Base-by-base conservation (phyloP, 2,329 filamentous ascomycete species). In the Pestalotiopsis sp. region DNA sequence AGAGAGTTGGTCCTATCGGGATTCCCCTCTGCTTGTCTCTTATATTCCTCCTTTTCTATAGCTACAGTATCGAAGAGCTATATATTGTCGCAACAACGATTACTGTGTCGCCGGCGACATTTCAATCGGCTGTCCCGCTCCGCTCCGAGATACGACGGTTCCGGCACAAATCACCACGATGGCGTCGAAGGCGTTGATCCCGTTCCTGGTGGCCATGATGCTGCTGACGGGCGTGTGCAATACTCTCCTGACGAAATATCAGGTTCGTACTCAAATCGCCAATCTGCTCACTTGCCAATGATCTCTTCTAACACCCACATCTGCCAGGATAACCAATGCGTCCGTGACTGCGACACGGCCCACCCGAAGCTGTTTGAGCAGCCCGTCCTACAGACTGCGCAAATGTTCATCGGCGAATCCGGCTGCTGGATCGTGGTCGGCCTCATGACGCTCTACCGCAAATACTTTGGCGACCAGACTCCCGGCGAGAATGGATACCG, bases 351-450 rank as follows among this genome's bases (percentile, higher is more conserved):
- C 84, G 90, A 93, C 75, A 86, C 89, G 70, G 84, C 88, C 25
- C 84, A 93, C 75, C 88, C 89, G 11, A 84, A 88, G 71, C 87
- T 89, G 74, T 98, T 99, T 82, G 94, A 98, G 80, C 95, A 98
- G 79, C 96, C 96, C 20, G 95, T 99, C 66, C 90, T 98, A 67
- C 96, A 99, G 80, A 98, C 96, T 72, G 90, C 94, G 1, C 96
- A 98, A 80, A 99, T 99, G 96, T 99, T 99, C 80, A 87, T 98
- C 71, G 96, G 96, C 68, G 96, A 99, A 80, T 92, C 93, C 87
- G 95, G 94, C 71, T 97, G 94, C 84, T 99, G 95, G 95, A 87
- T 98, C 14, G 93, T 99, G 66, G 88, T 98, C 58, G 90, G 92
- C 25, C 76, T 87, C 64, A 90, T 92, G 77, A 85, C 88, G 25